These are phyloP conservation scores for Aquilaria agallochum DNA, from an alignment of 441 rosid species.

Conservation along the genomic window DNA sequence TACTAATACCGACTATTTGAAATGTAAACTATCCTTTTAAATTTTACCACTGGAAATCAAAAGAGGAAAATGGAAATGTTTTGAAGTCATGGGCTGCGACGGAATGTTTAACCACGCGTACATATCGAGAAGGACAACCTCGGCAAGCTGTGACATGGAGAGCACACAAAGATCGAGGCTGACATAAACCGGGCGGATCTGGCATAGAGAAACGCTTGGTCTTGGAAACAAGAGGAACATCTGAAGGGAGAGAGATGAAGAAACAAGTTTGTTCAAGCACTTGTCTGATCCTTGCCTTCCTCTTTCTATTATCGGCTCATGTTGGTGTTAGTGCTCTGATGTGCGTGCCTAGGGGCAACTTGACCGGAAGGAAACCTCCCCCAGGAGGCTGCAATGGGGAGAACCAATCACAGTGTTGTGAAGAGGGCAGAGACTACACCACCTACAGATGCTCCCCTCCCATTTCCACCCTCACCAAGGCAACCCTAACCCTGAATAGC, in stretches of 20 bases:
- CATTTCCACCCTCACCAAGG: conserved; percentile 1
- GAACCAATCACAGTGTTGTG: conserved; percentile 9
- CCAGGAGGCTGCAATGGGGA: conserved; percentile 12
- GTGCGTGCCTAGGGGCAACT: conserved; percentile 21
- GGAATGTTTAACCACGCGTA: no score
- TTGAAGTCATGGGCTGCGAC: no score
- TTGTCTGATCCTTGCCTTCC: conserved; percentile 9
- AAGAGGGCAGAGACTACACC: conserved; percentile 5
- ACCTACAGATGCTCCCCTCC: conserved; percentile 6
- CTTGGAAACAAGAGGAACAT: not conserved
- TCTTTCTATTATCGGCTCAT: not conserved
- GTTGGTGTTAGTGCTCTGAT: conserved; percentile 13
- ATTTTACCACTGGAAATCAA: no score
- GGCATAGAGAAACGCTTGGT: no score
- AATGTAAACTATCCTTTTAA: no score
- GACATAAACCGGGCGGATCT: no score
- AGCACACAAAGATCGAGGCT: no score
- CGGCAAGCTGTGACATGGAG: no score
- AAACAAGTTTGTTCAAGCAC: conserved; percentile 8
- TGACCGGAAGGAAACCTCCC: conserved; percentile 21
- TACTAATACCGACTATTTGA: no score
- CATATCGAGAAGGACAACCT: no score
- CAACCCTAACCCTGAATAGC: conserved; percentile 14
- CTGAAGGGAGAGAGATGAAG: conserved; percentile 7
- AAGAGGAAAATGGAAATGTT: no score